Evolutionary conservation across 2,329 filamentous ascomycete genomes (phyloP).

Genomic region (Periconia macrospinosa): DNA sequence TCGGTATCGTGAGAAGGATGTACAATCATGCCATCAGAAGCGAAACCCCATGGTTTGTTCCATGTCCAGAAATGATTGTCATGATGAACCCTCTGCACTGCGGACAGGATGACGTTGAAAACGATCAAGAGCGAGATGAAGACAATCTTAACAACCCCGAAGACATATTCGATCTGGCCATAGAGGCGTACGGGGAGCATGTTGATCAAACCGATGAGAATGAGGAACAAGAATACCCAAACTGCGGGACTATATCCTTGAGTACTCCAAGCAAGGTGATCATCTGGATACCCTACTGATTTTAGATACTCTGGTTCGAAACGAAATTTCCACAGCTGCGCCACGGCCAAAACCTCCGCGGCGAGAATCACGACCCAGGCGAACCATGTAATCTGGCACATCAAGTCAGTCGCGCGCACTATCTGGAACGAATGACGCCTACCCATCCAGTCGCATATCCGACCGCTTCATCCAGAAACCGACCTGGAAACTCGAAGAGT

Average conservation of each 20-base stretch:
- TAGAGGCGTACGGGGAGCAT: constrained; percentile 85
- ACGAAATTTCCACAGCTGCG: constrained; percentile 47
- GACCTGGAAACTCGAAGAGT: constrained; percentile 85
- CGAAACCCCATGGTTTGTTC: constrained; percentile 37
- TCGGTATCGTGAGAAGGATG: constrained; percentile 20
- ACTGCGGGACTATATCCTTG: constrained; percentile 46
- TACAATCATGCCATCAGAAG: constrained; percentile 29
- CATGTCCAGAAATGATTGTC: constrained; percentile 37
- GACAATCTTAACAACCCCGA: constrained; percentile 79
- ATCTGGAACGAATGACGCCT: constrained; percentile 12
- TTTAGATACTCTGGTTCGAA: constrained; percentile 37
- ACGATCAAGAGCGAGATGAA: constrained; percentile 47
- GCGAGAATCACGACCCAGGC: constrained; percentile 84
- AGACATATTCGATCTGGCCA: constrained; percentile 83
- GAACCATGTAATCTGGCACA: constrained; percentile 52
- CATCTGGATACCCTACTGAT: constrained; percentile 36
- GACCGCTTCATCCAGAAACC: constrained; percentile 70
- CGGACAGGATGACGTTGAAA: constrained; percentile 47
- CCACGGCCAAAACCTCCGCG: constrained; percentile 44
- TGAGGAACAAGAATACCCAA: constrained; percentile 79
- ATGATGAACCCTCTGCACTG: constrained; percentile 25
- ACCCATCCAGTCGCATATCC: constrained; percentile 50
- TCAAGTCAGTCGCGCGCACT: background rate
- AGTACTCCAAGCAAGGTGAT: constrained; percentile 74
- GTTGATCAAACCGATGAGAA: constrained; percentile 76